Evolutionary conservation across 164 flowering plant genomes (phyloP), one percentile per base, ranked within the genome.

Genomic region (Nymphaea colorata): DNA sequence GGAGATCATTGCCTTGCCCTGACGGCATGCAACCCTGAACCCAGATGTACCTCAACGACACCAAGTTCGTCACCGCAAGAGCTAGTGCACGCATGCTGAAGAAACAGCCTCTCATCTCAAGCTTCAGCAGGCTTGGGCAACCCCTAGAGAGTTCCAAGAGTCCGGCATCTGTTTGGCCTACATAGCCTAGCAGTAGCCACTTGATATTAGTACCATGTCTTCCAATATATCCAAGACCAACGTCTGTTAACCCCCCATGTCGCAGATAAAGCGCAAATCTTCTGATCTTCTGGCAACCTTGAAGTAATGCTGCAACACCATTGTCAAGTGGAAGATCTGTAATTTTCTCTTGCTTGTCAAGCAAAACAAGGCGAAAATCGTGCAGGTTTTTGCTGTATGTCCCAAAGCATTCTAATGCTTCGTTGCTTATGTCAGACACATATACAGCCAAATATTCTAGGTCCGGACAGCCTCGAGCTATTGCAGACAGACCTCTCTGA

Each of bases 161-260:
- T 61, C 93, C 93, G 0, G 47, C 76, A 73, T 94, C 98, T n/a
- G 96, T 70, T 67, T 84, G 84, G 14, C 99, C 99, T 17, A 90
- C 93, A 70, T 61, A 79, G 57, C 99, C 97, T 43, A 94, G 73
- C 51, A 94, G 89, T 93, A 94, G 90, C 96, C 96, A 94, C 76
- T 84, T 85, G 43, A 94, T 80, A 36, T 90, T 87, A 16, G 43
- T 79, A 67, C 99, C 85, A 79, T 86, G 86, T 72, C 73, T 79
- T 18, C 99, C 99, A 64, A 94, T 71, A 69, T 91, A 88, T 47
- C 81, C 57, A 12, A 94, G 91, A 61, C 99, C 99, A 57, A 74
- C 75, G 71, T 94, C 95, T 11, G 96, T 84, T 71, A 94, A 80
- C 16, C 96, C 97, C n/a, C 98, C 98, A 2, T 75, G 79, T 45